These are phyloP conservation scores for Aristolochia fimbriata DNA, from an alignment of 164 flowering plant species.

Conservation along the genomic window DNA sequence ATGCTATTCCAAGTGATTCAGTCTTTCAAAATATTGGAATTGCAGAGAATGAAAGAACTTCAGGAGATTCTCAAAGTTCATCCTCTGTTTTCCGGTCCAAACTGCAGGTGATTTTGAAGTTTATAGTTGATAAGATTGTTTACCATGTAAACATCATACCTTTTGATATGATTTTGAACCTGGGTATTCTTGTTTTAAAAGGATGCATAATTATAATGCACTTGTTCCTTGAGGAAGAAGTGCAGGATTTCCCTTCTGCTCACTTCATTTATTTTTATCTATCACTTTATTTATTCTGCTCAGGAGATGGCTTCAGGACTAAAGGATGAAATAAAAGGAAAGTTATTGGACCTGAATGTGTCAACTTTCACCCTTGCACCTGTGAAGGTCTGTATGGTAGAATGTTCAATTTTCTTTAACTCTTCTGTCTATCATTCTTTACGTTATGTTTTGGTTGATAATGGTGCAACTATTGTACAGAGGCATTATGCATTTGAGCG, in stretches of 20 bases:
- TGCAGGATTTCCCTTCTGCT: background rate
- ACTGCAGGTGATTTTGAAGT: slow-evolving; percentile 49
- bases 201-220: too few species aligned
- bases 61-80: slow-evolving; percentile 40
- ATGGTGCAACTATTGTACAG: slow-evolving; percentile 24
- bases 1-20: slow-evolving; percentile 64
- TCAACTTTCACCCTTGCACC: slow-evolving; percentile 79
- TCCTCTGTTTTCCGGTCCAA: slow-evolving; percentile 31
- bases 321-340: slow-evolving; percentile 56
- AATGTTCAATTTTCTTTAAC: background rate
- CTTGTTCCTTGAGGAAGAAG: too few species aligned
- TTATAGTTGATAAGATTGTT: background rate
- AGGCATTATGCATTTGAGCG: slow-evolving; percentile 88
- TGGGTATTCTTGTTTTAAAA: too few species aligned
- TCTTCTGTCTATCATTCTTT: background rate
- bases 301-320: slow-evolving; percentile 71
- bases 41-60: slow-evolving; percentile 52
- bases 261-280: background rate
- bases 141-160: background rate
- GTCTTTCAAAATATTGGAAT: slow-evolving; percentile 42
- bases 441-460: background rate
- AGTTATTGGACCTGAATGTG: slow-evolving; percentile 58
- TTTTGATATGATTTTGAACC: too few species aligned
- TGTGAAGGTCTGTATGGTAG: slow-evolving; percentile 61
- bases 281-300: slow-evolving; percentile 3